Evolutionary conservation across 768 basidiomycete species (phyloP).

Genomic region (Tulasnella sp.): DNA sequence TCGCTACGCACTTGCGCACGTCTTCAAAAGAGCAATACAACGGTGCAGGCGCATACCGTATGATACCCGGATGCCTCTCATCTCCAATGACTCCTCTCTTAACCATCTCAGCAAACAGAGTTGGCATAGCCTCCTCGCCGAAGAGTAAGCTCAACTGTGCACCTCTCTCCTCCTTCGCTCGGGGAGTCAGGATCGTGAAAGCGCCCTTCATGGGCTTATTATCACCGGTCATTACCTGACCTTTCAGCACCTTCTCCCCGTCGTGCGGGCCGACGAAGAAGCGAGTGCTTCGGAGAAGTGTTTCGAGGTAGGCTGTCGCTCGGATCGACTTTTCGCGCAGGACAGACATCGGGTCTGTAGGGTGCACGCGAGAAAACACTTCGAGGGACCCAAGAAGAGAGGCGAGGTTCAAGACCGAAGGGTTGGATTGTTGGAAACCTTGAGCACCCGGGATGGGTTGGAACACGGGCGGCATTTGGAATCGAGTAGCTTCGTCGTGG

Average conservation of each 20-base stretch:
- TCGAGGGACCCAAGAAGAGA: slow-evolving; percentile 76
- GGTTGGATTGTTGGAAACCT: slow-evolving; percentile 95
- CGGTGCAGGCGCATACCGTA: slow-evolving; percentile 75
- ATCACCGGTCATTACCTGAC: slow-evolving; percentile 3
- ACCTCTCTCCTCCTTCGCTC: slow-evolving; percentile 52
- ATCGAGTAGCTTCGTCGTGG: slow-evolving; percentile 75
- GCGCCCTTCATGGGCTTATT: slow-evolving; percentile 27
- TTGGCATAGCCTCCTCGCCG: slow-evolving; percentile 57
- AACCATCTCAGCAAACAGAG: slow-evolving; percentile 47
- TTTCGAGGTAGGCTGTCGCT: slow-evolving; percentile 64
- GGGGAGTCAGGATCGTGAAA: slow-evolving; percentile 92
- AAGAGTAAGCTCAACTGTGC: slow-evolving; percentile 83
- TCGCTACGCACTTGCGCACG: slow-evolving; percentile 53
- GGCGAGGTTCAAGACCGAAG: slow-evolving; percentile 66
- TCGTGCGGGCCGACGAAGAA: slow-evolving; percentile 41
- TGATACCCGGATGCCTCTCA: slow-evolving; percentile 83
- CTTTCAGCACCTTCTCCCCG: not conserved
- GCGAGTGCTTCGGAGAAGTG: slow-evolving; percentile 44
- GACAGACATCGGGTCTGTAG: slow-evolving; percentile 36
- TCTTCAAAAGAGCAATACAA: slow-evolving; percentile 80
- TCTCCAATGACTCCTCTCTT: slow-evolving; percentile 80
- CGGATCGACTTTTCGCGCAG: slow-evolving; percentile 57
- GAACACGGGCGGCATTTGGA: slow-evolving; percentile 79
- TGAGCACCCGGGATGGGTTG: slow-evolving; percentile 80
- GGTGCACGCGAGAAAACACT: slow-evolving; percentile 66